Base-by-base conservation (phyloP, 495 filamentous ascomycete species). In the Aspergillus panamensis region DNA sequence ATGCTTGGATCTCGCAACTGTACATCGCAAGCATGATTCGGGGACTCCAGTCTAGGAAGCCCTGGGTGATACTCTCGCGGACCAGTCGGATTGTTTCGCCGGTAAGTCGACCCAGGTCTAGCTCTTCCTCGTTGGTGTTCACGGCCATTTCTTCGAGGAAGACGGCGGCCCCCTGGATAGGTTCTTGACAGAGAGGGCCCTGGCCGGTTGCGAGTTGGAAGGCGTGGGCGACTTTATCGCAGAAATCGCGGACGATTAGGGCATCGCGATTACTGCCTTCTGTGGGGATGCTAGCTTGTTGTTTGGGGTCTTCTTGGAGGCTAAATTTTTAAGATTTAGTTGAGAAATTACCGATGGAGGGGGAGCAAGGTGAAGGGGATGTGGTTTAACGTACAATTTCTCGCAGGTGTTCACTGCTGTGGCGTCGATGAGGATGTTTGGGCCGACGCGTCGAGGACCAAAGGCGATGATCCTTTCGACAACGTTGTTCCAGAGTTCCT, bases 1-100 rank as follows among this genome's bases (percentile, higher is more conserved):
- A 91, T 50, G 93, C 91, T 80, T 97, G 95, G 63, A 98, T 97
- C 66, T 97, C 93, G 69, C 91, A 93, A 53, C 86, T 91, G 76
- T 98, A 98, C 91, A 97, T 97, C n/a, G 94, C 92, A 49, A 97
- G 85, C 78, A 97, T 81, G 30, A 98, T 79, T 2, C 94, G 84
- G 0, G 95, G 92, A 55, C 87, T 92, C 93, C 93, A 98, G 78
- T 97, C 95, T 3, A 96, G 75, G 77, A 97, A 96, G 14, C 87
- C 93, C 64, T 88, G 84, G 16, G 84, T 81, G 61, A 97, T 93
- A n/a, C 89, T 84, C 35, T 90, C 84, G 49, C 91, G 91, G 5
- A 92, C 87, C 1, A 89, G 85, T 66, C 89, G 88, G 71, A 98
- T 95, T 14, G 93, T 82, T 71, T 96, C 94, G 44, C 94, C 92